A percentile compares a stretch with the other conserved stretches of the same genome.
Evolutionary conservation across 805 yeast species (phyloP).

Genomic region (Wickerhamiella spandovensis): DNA sequence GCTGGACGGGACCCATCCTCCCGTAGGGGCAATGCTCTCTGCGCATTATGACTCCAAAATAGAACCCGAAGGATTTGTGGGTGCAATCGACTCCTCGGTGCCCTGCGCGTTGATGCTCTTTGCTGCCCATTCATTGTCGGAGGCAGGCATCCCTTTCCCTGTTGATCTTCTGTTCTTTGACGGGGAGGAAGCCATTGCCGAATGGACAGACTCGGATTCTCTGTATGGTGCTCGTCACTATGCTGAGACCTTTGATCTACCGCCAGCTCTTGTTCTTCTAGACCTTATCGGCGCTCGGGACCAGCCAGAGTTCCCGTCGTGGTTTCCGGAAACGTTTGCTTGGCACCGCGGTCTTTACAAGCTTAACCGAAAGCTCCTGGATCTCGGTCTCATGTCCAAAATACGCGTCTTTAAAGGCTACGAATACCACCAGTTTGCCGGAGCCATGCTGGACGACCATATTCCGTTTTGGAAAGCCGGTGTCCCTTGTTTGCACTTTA

Average conservation of each 20-base stretch:
- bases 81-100: constrained; percentile 48
- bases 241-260: constrained; percentile 30
- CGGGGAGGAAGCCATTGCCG: constrained; percentile 46
- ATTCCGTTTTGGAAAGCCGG: constrained; percentile 36
- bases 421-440: constrained; percentile 11
- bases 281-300: constrained; percentile 36
- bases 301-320: constrained; percentile 29
- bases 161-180: constrained; percentile 37
- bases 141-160: constrained; percentile 20
- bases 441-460: constrained; percentile 36
- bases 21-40: constrained; percentile 28
- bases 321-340: constrained; percentile 30
- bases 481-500: constrained; percentile 37
- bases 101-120: constrained; percentile 42
- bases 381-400: constrained; percentile 6
- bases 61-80: constrained; percentile 41
- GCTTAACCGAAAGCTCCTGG: constrained; percentile 24
- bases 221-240: constrained; percentile 43
- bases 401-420: background rate
- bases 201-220: constrained; percentile 41
- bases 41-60: constrained; percentile 45
- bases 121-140: constrained; percentile 24
- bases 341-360: constrained; percentile 27
- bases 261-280: constrained; percentile 36
- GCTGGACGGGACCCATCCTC: constrained; percentile 6